Evolutionary conservation across 306 rosid species (phyloP).

Genomic region (Vigna mungo): DNA sequence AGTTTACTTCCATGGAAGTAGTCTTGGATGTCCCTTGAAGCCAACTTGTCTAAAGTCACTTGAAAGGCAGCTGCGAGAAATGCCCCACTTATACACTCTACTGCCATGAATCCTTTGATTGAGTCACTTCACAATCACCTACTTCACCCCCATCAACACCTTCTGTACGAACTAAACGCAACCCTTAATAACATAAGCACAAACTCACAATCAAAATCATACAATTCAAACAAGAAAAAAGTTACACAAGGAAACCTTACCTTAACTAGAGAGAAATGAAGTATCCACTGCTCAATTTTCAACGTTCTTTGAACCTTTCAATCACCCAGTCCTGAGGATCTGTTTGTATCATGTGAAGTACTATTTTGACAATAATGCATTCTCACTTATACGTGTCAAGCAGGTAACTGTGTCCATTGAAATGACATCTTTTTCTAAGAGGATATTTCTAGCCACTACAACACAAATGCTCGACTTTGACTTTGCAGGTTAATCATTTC

Average conservation of each 20-base stretch:
- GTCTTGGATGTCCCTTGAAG: constrained; percentile 24
- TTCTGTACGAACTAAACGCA: not conserved
- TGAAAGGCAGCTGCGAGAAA: constrained; percentile 43
- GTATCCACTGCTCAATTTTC: not conserved
- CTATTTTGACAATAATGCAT: too few relatives aligned
- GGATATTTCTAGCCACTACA: too few relatives aligned
- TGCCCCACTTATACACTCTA: constrained; percentile 33
- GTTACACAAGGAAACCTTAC: not conserved
- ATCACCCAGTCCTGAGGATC: not conserved
- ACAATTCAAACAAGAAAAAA: not conserved
- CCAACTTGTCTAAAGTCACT: constrained; percentile 27
- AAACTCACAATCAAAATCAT: not conserved
- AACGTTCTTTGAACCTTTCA: not conserved
- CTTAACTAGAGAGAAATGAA: not conserved
- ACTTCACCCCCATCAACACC: not conserved
- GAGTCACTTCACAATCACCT: not conserved
- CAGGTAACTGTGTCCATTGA: too few relatives aligned
- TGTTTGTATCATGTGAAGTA: too few relatives aligned
- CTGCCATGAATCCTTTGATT: constrained; percentile 30
- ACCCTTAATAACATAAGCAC: not conserved
- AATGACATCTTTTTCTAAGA: too few relatives aligned
- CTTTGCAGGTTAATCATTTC: too few relatives aligned
- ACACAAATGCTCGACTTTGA: too few relatives aligned
- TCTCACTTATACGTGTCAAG: too few relatives aligned
- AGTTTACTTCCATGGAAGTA: constrained; percentile 25